Base-by-base conservation (phyloP, 495 filamentous ascomycete genomes). In the Penicillium silybi region DNA sequence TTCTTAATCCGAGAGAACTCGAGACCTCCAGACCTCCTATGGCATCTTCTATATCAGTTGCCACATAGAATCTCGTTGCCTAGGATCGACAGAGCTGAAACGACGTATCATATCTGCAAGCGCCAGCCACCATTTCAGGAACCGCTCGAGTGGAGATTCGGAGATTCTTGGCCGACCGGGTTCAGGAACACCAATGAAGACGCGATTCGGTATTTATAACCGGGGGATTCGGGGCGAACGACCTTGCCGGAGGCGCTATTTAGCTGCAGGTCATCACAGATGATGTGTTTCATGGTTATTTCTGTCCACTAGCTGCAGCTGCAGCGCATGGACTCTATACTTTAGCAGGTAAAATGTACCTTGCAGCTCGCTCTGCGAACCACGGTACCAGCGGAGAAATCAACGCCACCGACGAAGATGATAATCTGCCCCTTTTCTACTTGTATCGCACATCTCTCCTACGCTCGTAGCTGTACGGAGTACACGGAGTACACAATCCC, bases 71-170 rank as follows among this genome's bases (percentile, higher is more conserved):
- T 13, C 3, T 0, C 2, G 4, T 32, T 13, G 29, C 10, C 29
- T 19, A 47, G 45, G 15, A 35, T 16, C 32, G 20, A 13, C 15
- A 41, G 9, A 11, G 17, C 19, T 2, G 18, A 41, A 41, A 19
- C 16, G 43, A 53, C 44, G 43, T 47, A 46, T 53, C 50, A 53
- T 27, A 53, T 27, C 41, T 45, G 41, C 46, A 46, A 17, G 38
- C 32, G 50, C 54, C 46, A n/a, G 15, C 23, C 35, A 23, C 22
- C 22, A 3, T 23, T 23, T 52, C 38, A 52, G 45, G 51, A 58
- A 46, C 50, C 58, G 58, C 58, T 48, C 17, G 22, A 29, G 59
- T 62, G 59, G 59, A 58, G 55, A 10, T 40, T 19, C 29, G 11
- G 9, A 10, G n/a, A n/a, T n/a, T n/a, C n/a, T n/a, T n/a, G n/a